Conservation (phyloP, 768 basidiomycete genomes). For the Tephrocybe sp. region DNA sequence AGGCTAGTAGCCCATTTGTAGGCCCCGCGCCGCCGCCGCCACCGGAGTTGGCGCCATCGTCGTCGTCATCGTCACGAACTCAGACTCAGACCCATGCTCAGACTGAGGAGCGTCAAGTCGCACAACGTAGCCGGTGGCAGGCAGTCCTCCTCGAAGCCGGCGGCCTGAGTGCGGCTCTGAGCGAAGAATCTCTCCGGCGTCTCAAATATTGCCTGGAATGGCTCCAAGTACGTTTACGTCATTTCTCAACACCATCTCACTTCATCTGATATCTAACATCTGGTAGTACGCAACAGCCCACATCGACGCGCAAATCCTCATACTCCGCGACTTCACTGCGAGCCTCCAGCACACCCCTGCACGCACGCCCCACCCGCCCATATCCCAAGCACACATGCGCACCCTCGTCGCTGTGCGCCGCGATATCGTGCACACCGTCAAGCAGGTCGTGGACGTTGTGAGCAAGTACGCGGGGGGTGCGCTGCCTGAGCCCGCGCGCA, state of each 20-base stretch:
- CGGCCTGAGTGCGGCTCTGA: constrained; percentile 82
- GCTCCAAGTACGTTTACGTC: constrained; percentile 61
- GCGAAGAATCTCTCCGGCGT: constrained; percentile 87
- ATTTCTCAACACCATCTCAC: neutral
- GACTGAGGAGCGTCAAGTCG: constrained; percentile 48
- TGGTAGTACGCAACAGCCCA: constrained; percentile 79
- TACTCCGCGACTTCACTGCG: constrained; percentile 81
- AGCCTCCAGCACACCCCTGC: constrained; percentile 58
- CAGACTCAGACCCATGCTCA: neutral
- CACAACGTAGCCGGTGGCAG: constrained; percentile 81
- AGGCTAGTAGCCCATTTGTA: constrained; percentile 36
- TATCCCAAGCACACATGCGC: constrained; percentile 48
- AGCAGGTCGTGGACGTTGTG: constrained; percentile 86
- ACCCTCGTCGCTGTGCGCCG: constrained; percentile 73
- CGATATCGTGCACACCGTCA: constrained; percentile 86
- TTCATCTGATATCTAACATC: neutral
- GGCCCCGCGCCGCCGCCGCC: constrained; percentile 30
- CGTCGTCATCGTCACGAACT: constrained; percentile 18
- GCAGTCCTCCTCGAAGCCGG: constrained; percentile 83
- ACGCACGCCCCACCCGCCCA: constrained; percentile 31
- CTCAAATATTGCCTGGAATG: constrained; percentile 85
- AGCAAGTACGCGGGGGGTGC: constrained; percentile 83
- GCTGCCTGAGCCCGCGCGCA: constrained; percentile 79
- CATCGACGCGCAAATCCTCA: constrained; percentile 83
- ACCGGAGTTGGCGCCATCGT: constrained; percentile 24